A percentile compares a stretch with the other conserved stretches of the same genome.
phyloP scores from a whole-genome alignment of 2,329 filamentous ascomycete genomes.

The Myotisia sp. region DNA sequence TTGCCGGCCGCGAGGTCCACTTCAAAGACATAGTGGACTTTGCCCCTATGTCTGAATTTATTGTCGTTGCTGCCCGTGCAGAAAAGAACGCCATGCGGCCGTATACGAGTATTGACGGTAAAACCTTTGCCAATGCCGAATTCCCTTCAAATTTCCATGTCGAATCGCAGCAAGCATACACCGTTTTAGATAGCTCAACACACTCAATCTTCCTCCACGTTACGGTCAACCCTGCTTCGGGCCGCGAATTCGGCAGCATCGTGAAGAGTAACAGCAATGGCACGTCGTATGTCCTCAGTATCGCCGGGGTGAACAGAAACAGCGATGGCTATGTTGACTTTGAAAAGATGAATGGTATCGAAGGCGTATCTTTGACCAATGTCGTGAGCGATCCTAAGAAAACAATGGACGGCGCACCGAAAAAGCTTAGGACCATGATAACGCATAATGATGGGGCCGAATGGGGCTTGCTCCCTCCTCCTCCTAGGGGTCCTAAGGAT shows the following conservation, averaged over 20 bases:
- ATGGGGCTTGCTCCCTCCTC: constrained; percentile 67
- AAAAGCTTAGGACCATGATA: constrained; percentile 78
- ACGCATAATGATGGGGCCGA: constrained; percentile 91
- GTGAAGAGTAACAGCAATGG: constrained; percentile 98
- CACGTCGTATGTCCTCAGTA: constrained; percentile 79
- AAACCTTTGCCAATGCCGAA: constrained; percentile 63
- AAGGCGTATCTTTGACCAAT: constrained; percentile 82
- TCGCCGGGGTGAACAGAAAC: constrained; percentile 70
- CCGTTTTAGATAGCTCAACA: constrained; percentile 84
- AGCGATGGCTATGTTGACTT: constrained; percentile 72
- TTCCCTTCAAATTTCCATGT: constrained; percentile 80
- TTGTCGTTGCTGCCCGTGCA: constrained; percentile 61
- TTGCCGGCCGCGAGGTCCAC: constrained; percentile 48
- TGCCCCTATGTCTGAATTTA: constrained; percentile 92
- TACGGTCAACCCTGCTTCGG: constrained; percentile 52
- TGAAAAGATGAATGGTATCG: constrained; percentile 83
- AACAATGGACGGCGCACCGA: constrained; percentile 47
- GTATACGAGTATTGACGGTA: constrained; percentile 72
- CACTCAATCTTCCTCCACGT: constrained; percentile 93
- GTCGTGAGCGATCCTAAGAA: constrained; percentile 61
- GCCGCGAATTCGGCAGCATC: constrained; percentile 65
- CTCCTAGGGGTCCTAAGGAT: constrained; percentile 52
- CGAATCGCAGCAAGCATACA: constrained; percentile 68
- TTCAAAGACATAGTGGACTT: constrained; percentile 67
- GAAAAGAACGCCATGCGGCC: constrained; percentile 57